Base-by-base conservation (phyloP, 176 grass and related monocot species). In the bread wheat (Triticum aestivum) region DNA sequence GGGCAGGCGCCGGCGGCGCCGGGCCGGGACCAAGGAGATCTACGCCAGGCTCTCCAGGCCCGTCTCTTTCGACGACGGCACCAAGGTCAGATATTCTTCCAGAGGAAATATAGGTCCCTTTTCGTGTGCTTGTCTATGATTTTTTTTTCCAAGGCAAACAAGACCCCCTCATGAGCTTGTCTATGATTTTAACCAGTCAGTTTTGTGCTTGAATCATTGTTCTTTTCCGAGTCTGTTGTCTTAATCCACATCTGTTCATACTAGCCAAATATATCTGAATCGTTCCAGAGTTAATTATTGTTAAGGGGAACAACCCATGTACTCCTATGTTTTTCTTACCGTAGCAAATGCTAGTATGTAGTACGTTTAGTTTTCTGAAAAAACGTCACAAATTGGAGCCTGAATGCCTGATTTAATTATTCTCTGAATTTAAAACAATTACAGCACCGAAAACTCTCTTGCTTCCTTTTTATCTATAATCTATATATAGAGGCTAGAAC, bases 21-120 rank as follows among this genome's bases (percentile, higher is more conserved):
- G 64, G 30, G 47, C 88, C 17, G 77, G 86, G 33, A 92, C 83
- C 89, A 98, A 92, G 75, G 96, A 98, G 88, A 98, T 98, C 61
- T 98, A 93, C 73, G 93, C 89, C 6, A 81, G 91, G 81, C 84
- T 95, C 0, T 86, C 93, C 30, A 86, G 82, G 81, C 96, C 96
- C 11, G 88, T 94, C 39, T 72, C 76, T 45, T 95, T 95, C 24
- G 91, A 92, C 33, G 86, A 76, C 73, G 90, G 88, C 69, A 84
- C 82, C 10, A 95, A 95, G 91, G 96, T 98, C 4, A 66, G 77
- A 67, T 37, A 67, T 37, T 17, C 52, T 32, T 23, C 37, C 11
- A 10, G 4, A 3, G 9, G 38, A 13, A 13, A 26, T 11, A 38
- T 9, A 51, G 1, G 12, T 87, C 47, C 62, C 39, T 49, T 51